Evolutionary conservation across 192 early-diverging fungal species (phyloP).

Genomic region (Coemansia sp.): DNA sequence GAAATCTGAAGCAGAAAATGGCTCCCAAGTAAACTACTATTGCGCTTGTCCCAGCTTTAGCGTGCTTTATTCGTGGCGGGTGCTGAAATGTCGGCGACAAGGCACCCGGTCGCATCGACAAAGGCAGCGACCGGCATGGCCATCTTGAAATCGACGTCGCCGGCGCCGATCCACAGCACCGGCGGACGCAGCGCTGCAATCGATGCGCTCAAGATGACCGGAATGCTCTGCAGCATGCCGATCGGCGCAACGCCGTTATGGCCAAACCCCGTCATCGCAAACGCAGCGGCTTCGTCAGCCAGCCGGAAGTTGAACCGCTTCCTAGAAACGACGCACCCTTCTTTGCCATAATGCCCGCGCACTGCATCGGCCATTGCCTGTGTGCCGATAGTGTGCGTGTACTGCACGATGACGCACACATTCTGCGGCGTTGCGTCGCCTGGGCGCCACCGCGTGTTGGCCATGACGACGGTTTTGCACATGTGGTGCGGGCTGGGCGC

Average conservation of each 20-base stretch:
- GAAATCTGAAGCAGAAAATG: too few species aligned
- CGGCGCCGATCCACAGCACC: conserved; percentile 77
- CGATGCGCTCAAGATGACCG: conserved; percentile 68
- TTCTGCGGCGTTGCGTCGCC: conserved; percentile 37
- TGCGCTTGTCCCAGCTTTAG: too few species aligned
- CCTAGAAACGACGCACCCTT: conserved; percentile 57
- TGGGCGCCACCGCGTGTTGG: conserved; percentile 78
- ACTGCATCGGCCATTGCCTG: conserved; percentile 68
- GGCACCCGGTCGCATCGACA: conserved; percentile 41
- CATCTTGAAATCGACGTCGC: conserved; percentile 87
- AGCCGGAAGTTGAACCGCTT: conserved; percentile 84
- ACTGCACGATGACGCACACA: conserved; percentile 72
- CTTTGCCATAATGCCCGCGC: conserved; percentile 46
- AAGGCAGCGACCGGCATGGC: conserved; percentile 67
- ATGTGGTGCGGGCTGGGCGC: conserved; percentile 79
- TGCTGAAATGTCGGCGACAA: conserved; percentile 34
- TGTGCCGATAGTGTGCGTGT: conserved; percentile 62
- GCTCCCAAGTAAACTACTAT: too few species aligned
- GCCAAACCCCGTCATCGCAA: conserved; percentile 74
- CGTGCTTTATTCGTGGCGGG: too few species aligned
- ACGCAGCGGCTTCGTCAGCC: conserved; percentile 61
- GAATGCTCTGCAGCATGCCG: conserved; percentile 60
- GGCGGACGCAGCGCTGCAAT: conserved; percentile 66
- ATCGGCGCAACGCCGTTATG: conserved; percentile 74
- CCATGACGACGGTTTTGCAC: conserved; percentile 88